Evolutionary conservation across 768 basidiomycete genomes (phyloP), one percentile per base, ranked within the genome.

Genomic region (Sporobolomyces roseus): DNA sequence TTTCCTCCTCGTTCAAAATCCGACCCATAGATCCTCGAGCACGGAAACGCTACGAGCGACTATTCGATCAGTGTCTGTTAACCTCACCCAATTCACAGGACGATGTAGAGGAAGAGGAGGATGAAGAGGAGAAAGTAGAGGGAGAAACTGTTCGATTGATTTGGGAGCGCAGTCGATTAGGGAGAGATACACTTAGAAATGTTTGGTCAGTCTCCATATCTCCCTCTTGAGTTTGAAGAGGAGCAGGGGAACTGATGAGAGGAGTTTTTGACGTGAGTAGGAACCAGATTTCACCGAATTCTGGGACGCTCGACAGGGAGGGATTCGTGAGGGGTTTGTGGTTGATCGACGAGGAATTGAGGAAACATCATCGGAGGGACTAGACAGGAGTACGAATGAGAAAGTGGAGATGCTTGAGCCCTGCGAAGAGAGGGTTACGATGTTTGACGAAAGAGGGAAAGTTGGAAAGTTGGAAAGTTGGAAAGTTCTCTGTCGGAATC

Each of bases 101-200:
- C 27, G 61, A n/a, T 33, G 17, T 3, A 2, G 41, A 30, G 43
- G 25, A 30, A 53, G n/a, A 8, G 54, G 55, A 25, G 23, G n/a
- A 25, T 35, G 63, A 49, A 17, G 61, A 9, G 8, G 45, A 48
- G 19, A 14, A 23, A 30, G n/a, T 69, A 10, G 56, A 64, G n/a
- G 68, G 54, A 1, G 56, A 17, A 38, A 32, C 61, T 7, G 68
- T 69, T n/a, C 25, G 36, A 29, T 36, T 32, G 41, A 41, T 69
- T 4, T 69, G 68, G 68, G 45, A 51, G 43, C 43, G 62, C n/a
- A 69, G 68, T 51, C 25, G 68, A 35, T 32, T 69, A 27, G n/a
- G 25, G 19, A 21, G 32, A 19, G 52, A 52, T 17, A 27, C 43
- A 7, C 35, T 69, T 43, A 48, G 62, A 52, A 21, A 25, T 13